These are phyloP conservation scores for Hymenoscyphus repandus DNA, from an alignment of 2,329 filamentous ascomycete genomes.

Conservation along the genomic window DNA sequence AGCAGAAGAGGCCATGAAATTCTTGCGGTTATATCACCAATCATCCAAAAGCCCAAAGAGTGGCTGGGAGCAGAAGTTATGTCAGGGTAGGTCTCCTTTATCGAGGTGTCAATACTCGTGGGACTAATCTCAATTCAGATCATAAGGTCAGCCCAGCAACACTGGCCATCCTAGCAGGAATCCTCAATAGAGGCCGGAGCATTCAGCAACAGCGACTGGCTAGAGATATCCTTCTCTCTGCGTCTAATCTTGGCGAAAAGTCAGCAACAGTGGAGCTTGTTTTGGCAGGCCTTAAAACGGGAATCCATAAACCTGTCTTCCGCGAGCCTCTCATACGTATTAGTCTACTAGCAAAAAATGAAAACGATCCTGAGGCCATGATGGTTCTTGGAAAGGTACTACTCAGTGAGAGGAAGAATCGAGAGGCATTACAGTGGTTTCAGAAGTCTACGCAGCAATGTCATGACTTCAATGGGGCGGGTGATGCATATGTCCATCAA, in stretches of 20 bases:
- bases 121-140: constrained; percentile 12
- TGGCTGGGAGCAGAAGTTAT: constrained; percentile 21
- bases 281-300: constrained; percentile 10
- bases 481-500: constrained; percentile 23
- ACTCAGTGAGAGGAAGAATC: constrained; percentile 10
- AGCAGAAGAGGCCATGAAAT: constrained; percentile 20
- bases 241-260: constrained; percentile 26
- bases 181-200: constrained; percentile 19
- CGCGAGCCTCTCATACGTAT: constrained; percentile 16
- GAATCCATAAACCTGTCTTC: constrained; percentile 6
- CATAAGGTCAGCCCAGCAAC: constrained; percentile 20
- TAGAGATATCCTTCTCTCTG: constrained; percentile 20
- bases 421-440: constrained; percentile 24
- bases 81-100: constrained; percentile 13
- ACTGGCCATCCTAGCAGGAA: constrained; percentile 20
- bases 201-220: constrained; percentile 19
- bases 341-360: constrained; percentile 21
- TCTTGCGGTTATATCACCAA: constrained; percentile 19
- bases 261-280: constrained; percentile 25
- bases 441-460: constrained; percentile 19
- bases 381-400: constrained; percentile 26
- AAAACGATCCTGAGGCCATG: constrained; percentile 27
- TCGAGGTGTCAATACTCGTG: neutral
- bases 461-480: constrained; percentile 23
- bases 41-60: neutral